Conservation (phyloP, 2,329 filamentous ascomycete genomes). For the Knoxdaviesia capensis region DNA sequence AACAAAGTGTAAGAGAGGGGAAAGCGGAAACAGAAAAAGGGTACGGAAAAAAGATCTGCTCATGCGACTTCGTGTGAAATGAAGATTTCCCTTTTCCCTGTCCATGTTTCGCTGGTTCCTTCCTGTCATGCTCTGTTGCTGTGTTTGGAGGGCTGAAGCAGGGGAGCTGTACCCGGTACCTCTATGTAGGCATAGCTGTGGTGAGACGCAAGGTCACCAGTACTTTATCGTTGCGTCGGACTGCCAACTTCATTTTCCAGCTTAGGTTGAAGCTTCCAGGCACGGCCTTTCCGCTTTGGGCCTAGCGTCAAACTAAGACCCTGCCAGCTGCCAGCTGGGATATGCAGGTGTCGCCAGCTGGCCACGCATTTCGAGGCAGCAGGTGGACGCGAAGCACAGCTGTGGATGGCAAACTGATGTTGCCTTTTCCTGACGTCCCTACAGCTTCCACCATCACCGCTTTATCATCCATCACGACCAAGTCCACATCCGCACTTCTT, state of each 20-base stretch:
- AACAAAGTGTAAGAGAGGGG: too few relatives aligned
- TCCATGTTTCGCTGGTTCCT: too few relatives aligned
- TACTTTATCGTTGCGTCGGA: not conserved
- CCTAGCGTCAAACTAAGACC: not conserved
- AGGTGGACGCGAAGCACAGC: constrained; percentile 5
- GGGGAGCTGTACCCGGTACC: too few relatives aligned
- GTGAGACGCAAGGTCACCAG: not conserved
- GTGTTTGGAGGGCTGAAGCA: too few relatives aligned
- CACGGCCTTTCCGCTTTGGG: not conserved
- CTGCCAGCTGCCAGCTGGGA: not conserved
- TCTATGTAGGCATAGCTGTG: not conserved
- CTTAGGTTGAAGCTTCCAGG: not conserved
- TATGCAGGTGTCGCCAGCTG: not conserved
- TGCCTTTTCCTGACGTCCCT: not conserved
- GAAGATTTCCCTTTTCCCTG: too few relatives aligned
- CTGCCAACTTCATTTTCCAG: not conserved
- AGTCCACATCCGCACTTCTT: not conserved
- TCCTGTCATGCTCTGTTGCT: too few relatives aligned
- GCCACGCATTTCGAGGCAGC: constrained; percentile 3
- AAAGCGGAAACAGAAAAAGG: too few relatives aligned
- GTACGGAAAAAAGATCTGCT: too few relatives aligned
- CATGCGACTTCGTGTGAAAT: too few relatives aligned
- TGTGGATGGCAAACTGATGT: not conserved
- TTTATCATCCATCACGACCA: not conserved
- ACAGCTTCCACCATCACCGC: not conserved